phyloP scores from a whole-genome alignment of 2,329 filamentous ascomycete genomes.

The Phoma sp. region DNA sequence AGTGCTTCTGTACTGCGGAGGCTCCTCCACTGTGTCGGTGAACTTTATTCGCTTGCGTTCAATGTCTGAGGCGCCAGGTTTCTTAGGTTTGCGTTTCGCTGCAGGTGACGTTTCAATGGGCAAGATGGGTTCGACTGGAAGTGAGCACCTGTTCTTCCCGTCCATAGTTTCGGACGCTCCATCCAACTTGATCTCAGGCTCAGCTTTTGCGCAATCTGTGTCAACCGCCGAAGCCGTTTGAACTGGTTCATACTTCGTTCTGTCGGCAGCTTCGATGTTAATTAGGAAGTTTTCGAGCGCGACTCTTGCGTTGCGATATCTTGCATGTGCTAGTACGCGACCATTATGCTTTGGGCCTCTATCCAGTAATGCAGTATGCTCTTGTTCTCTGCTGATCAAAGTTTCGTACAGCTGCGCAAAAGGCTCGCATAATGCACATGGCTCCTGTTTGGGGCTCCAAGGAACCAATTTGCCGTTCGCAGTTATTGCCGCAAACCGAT shows the following conservation, averaged over 20 bases:
- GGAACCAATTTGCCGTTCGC: background rate
- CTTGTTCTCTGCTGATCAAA: background rate
- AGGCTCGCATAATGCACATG: conserved; percentile 5
- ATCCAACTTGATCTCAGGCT: background rate
- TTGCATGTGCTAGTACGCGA: background rate
- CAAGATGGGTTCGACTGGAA: background rate
- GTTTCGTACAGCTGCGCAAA: conserved; percentile 7
- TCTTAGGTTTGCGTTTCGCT: background rate
- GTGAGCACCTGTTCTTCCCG: background rate
- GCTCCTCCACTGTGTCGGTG: conserved; percentile 25
- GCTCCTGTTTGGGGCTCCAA: background rate
- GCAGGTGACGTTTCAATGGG: background rate
- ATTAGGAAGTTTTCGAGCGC: conserved; percentile 36
- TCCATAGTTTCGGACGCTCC: background rate
- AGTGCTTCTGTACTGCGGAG: conserved; percentile 24
- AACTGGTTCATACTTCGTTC: background rate
- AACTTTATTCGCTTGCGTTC: conserved; percentile 30
- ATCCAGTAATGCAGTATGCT: conserved; percentile 8
- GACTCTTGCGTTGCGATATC: conserved; percentile 6
- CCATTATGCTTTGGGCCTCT: conserved; percentile 14
- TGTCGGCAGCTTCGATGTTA: conserved; percentile 20
- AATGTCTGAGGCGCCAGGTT: background rate
- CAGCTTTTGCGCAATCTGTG: background rate
- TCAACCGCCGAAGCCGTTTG: background rate
- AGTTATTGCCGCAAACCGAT: conserved; percentile 1